Conservation (phyloP, 2,329 filamentous ascomycete species). For the Laburnicola sp. region DNA sequence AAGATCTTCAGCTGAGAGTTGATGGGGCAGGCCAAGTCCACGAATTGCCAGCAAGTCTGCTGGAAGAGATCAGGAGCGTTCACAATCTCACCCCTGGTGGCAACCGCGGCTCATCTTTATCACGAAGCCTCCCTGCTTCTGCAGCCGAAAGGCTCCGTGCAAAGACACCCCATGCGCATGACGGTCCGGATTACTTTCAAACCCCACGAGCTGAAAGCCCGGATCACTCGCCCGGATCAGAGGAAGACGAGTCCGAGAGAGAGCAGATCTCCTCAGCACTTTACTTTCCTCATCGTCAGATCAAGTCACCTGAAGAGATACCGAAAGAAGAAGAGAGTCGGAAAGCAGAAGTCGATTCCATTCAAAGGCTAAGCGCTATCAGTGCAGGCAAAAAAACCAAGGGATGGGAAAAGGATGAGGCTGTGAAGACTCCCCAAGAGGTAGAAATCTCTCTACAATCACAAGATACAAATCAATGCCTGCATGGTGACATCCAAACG, state of each 20-base stretch:
- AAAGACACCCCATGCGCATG: slow-evolving; percentile 25
- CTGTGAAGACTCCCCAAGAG: slow-evolving; percentile 50
- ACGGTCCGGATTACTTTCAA: slow-evolving; percentile 37
- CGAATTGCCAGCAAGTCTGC: slow-evolving; percentile 53
- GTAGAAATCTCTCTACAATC: slow-evolving; percentile 66
- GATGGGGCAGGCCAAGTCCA: slow-evolving; percentile 13
- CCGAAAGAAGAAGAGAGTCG: slow-evolving; percentile 26
- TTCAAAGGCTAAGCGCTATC: slow-evolving; percentile 31
- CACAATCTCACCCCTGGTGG: slow-evolving; percentile 55
- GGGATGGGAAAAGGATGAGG: slow-evolving; percentile 34
- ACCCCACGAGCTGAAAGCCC: slow-evolving; percentile 19
- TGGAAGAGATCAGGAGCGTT: slow-evolving; percentile 61
- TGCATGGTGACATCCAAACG: slow-evolving; percentile 61
- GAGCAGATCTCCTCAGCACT: slow-evolving; percentile 87
- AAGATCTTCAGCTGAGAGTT: slow-evolving; percentile 3
- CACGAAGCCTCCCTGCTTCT: slow-evolving; percentile 53
- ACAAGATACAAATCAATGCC: slow-evolving; percentile 61
- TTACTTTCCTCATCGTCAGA: slow-evolving; percentile 74
- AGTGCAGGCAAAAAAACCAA: slow-evolving; percentile 32
- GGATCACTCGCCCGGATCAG: slow-evolving; percentile 41
- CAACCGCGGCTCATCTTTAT: slow-evolving; percentile 52
- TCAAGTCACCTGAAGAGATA: slow-evolving; percentile 47
- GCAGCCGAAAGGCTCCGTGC: slow-evolving; percentile 40
- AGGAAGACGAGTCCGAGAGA: slow-evolving; percentile 69
- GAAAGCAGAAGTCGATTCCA: slow-evolving; percentile 30